A percentile compares a stretch with the other conserved stretches of the same genome.
phyloP scores from a whole-genome alignment of 2,329 filamentous ascomycete genomes.

The Colletotrichum plurivorum region DNA sequence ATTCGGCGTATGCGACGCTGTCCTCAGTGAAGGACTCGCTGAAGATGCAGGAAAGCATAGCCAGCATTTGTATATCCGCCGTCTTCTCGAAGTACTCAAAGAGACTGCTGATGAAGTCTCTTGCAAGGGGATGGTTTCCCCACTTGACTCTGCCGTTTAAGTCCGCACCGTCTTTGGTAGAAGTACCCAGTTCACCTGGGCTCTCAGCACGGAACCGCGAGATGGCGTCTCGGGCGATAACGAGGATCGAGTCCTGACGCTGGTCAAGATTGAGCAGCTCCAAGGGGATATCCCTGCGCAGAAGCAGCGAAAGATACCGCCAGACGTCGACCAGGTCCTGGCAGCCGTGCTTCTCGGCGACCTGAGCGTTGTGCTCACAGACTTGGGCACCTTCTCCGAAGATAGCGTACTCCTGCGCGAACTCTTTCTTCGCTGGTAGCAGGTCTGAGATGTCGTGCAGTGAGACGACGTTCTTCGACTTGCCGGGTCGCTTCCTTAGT shows the following conservation, averaged over 20 bases:
- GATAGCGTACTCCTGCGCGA: conserved; percentile 86
- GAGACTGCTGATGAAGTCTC: conserved; percentile 72
- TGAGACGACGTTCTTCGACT: conserved; percentile 78
- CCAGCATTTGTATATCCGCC: conserved; percentile 78
- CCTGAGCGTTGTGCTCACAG: conserved; percentile 85
- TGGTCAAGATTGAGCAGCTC: conserved; percentile 71
- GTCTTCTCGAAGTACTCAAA: conserved; percentile 74
- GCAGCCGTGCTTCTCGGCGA: conserved; percentile 80
- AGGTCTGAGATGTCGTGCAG: conserved; percentile 79
- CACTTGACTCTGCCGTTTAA: conserved; percentile 76
- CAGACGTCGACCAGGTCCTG: conserved; percentile 85
- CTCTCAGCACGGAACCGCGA: conserved; percentile 52
- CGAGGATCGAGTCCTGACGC: conserved; percentile 72
- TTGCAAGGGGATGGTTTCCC: conserved; percentile 76
- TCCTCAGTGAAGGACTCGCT: conserved; percentile 71
- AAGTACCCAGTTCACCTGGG: conserved; percentile 33
- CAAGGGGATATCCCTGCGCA: conserved; percentile 83
- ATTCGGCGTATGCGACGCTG: conserved; percentile 70
- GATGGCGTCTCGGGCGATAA: conserved; percentile 76
- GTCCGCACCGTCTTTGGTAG: conserved; percentile 40
- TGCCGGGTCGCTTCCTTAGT: conserved; percentile 61
- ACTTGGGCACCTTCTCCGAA: conserved; percentile 87
- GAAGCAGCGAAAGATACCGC: conserved; percentile 83
- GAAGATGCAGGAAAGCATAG: conserved; percentile 80
- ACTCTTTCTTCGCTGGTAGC: conserved; percentile 82